Percentiles rank a stretch among this genome's conserved stretches.
phyloP scores from a whole-genome alignment of 768 basidiomycete genomes.

The Rhizopogon roseolus region DNA sequence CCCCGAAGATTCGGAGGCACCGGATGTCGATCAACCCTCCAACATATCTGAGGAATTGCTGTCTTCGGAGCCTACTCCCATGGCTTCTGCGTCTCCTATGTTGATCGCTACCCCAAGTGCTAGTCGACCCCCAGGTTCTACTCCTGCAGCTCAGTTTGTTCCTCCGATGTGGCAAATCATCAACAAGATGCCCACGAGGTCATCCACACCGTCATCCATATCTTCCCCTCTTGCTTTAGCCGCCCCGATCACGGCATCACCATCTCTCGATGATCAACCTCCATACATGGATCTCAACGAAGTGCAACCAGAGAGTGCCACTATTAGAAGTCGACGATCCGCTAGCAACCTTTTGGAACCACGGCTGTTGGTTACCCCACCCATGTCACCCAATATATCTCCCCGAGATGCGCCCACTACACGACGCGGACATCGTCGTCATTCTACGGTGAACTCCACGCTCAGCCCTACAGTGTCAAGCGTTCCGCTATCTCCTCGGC shows the following conservation, averaged over 20 bases:
- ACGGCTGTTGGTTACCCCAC: conserved; percentile 67
- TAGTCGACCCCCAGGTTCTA: conserved; percentile 20
- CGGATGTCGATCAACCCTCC: conserved; percentile 4
- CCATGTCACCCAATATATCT: conserved; percentile 53
- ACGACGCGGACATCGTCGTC: conserved; percentile 62
- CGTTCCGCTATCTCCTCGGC: conserved; percentile 80
- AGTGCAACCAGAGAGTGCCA: conserved; percentile 27
- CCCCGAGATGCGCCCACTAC: conserved; percentile 48
- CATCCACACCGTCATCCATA: conserved; percentile 84
- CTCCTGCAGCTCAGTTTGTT: conserved; percentile 41
- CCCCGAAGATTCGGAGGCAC: conserved; percentile 19
- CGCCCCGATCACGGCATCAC: conserved; percentile 74
- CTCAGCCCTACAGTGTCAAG: conserved; percentile 47
- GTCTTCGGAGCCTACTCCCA: conserved; percentile 64
- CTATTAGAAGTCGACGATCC: conserved; percentile 63
- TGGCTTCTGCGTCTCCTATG: conserved; percentile 49
- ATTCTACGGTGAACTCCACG: conserved; percentile 65
- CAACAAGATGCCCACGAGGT: conserved; percentile 60
- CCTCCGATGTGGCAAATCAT: conserved; percentile 35
- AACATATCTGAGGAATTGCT: conserved; percentile 21
- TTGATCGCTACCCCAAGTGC: conserved; percentile 15
- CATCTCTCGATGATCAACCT: conserved; percentile 52
- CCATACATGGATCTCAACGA: conserved; percentile 70
- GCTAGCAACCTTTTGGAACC: conserved; percentile 61
- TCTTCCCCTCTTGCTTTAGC: conserved; percentile 85